Evolutionary conservation across 163 green algal species (phyloP).

Genomic region (Scenedesmus sp.): DNA sequence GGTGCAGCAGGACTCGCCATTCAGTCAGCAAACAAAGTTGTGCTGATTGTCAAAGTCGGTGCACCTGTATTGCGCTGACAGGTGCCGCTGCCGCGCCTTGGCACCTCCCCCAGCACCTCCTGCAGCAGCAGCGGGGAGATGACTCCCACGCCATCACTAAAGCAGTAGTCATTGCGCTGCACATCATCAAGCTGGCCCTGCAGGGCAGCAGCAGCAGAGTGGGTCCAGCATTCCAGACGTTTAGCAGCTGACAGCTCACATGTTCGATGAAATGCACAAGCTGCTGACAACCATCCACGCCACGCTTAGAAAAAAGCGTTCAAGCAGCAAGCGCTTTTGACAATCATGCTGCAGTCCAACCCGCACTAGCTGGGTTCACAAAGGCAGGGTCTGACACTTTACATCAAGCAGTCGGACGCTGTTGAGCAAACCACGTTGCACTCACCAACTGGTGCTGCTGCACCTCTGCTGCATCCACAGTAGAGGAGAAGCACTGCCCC

Average conservation of each 20-base stretch:
- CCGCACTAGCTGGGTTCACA: not conserved
- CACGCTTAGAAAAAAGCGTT: not conserved
- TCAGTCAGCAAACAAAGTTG: not conserved
- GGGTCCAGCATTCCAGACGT: not conserved
- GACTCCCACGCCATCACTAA: conserved; percentile 62
- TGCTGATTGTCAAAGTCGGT: not conserved
- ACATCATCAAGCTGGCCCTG: conserved; percentile 51
- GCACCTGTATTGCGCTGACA: conserved; percentile 45
- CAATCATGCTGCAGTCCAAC: not conserved
- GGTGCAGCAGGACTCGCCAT: conserved; percentile 17
- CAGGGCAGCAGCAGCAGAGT: not conserved
- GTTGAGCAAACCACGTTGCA: not conserved
- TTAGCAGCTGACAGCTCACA: not conserved
- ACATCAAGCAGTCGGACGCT: no score
- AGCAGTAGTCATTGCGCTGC: conserved; percentile 49
- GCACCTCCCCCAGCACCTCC: conserved; percentile 16
- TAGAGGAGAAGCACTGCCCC: conserved; percentile 59
- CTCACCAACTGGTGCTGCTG: conserved; percentile 20
- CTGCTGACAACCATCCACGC: not conserved
- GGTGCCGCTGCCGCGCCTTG: not conserved
- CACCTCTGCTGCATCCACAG: conserved; percentile 39
- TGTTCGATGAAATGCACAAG: not conserved
- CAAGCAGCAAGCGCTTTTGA: not conserved
- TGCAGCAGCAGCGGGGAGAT: conserved; percentile 53
- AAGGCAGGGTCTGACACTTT: not conserved